Conservation (phyloP, 2,329 filamentous ascomycete species). For the Colletotrichum spaethianum region DNA sequence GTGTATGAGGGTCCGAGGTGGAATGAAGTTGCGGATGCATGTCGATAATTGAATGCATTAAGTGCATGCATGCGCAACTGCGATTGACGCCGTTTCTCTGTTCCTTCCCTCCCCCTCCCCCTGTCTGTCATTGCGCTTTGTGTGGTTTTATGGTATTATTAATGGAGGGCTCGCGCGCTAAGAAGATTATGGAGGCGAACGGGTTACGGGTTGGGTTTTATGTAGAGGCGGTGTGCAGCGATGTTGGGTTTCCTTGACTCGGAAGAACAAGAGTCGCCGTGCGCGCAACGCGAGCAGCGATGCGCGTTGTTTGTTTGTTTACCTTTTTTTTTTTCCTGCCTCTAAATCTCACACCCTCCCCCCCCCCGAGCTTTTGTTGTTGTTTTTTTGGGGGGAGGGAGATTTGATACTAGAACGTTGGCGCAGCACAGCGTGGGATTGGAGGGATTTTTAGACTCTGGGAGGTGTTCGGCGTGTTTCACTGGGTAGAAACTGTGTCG, state of each 20-base stretch:
- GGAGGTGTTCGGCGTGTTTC: neutral
- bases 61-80: neutral
- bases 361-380: neutral
- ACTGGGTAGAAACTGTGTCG: neutral
- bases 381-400: neutral
- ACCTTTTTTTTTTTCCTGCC: neutral
- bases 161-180: conserved; percentile 3
- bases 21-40: neutral
- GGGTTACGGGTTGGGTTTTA: conserved; percentile 31
- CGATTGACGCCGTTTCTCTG: neutral
- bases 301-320: conserved; percentile 17
- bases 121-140: neutral
- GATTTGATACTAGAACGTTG: conserved; percentile 4
- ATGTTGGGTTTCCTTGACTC: neutral
- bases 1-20: neutral
- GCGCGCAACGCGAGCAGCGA: neutral
- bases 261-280: neutral
- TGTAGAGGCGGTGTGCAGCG: conserved; percentile 31
- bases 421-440: conserved; percentile 9
- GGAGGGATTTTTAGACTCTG: neutral
- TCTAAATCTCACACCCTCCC: too few species aligned
- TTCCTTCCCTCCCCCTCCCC: neutral
- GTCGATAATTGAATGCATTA: neutral
- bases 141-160: neutral
- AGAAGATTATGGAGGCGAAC: conserved; percentile 20